Conservation (phyloP, 129 eudicot genomes). For the Helichrysum umbraculigerum region DNA sequence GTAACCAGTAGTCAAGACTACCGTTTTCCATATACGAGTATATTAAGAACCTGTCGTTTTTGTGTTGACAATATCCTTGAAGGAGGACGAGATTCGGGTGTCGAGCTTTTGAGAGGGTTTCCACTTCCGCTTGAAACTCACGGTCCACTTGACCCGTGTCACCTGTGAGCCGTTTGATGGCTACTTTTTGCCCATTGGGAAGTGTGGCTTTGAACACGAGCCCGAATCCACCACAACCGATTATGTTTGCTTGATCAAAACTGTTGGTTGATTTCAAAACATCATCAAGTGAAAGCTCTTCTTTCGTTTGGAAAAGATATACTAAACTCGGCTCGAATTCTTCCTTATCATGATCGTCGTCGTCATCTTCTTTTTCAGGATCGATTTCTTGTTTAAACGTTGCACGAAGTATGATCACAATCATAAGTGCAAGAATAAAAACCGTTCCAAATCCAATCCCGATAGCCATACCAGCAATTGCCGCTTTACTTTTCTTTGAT, state of each 20-base stretch:
- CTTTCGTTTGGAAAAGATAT: slow-evolving; percentile 7
- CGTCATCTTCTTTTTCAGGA: slow-evolving; percentile 7
- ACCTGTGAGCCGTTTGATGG: slow-evolving; percentile 14
- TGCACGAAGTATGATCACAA: slow-evolving; percentile 19
- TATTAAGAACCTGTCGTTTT: slow-evolving; percentile 5
- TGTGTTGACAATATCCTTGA: slow-evolving; percentile 19
- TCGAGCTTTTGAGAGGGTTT: slow-evolving; percentile 14
- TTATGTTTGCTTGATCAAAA: slow-evolving; percentile 21
- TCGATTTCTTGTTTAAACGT: slow-evolving; percentile 12
- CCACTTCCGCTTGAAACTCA: slow-evolving; percentile 21
- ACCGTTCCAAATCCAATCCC: slow-evolving; percentile 16
- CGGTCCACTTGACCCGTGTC: slow-evolving; percentile 19
- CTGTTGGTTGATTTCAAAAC: slow-evolving; percentile 17
- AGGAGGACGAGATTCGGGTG: slow-evolving; percentile 17
- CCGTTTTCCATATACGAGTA: slow-evolving; percentile 21
- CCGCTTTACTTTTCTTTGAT: slow-evolving; percentile 7
- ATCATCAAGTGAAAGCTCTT: slow-evolving; percentile 9
- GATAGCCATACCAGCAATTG: slow-evolving; percentile 13
- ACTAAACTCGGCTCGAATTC: not conserved
- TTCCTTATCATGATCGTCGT: not conserved
- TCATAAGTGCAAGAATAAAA: slow-evolving; percentile 14
- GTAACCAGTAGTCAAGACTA: slow-evolving; percentile 15
- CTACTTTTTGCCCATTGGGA: slow-evolving; percentile 16
- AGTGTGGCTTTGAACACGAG: slow-evolving; percentile 20
- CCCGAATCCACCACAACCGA: slow-evolving; percentile 18